phyloP scores from a whole-genome alignment of 2,329 filamentous ascomycete genomes.

The Colletotrichum sp. region DNA sequence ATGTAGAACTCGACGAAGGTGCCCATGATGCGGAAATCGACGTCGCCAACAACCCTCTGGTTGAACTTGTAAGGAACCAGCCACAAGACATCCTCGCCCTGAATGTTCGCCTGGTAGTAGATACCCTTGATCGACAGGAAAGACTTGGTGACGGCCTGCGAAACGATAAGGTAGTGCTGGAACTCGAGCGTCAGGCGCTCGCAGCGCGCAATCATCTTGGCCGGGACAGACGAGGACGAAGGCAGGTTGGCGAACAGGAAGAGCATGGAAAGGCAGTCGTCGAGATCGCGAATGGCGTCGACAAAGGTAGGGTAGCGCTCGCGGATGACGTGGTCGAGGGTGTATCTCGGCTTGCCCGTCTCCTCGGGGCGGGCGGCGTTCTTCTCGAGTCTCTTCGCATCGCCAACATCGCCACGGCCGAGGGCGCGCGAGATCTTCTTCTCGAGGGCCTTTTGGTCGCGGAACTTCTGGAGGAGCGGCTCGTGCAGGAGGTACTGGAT shows the following conservation, averaged over 20 bases:
- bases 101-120: conserved; percentile 97
- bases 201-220: conserved; percentile 95
- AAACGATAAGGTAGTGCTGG: conserved; percentile 95
- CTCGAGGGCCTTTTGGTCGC: conserved; percentile 93
- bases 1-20: conserved; percentile 99
- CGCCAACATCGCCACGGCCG: conserved; percentile 87
- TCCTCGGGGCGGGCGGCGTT: conserved; percentile 90
- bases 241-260: conserved; percentile 98
- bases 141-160: conserved; percentile 90
- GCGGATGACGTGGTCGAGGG: conserved; percentile 94
- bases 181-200: conserved; percentile 94
- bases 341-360: conserved; percentile 87
- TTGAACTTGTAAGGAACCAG: conserved; percentile 98
- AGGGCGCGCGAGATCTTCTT: conserved; percentile 97
- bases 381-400: conserved; percentile 84
- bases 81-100: conserved; percentile 97
- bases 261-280: conserved; percentile 95
- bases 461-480: conserved; percentile 91
- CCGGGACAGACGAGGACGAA: conserved; percentile 85
- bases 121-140: conserved; percentile 99
- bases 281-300: conserved; percentile 90
- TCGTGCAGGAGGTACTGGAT: conserved; percentile 99
- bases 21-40: conserved; percentile 99
- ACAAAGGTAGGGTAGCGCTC: conserved; percentile 98
- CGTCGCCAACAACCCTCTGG: conserved; percentile 89